Evolutionary conservation across 2,329 filamentous ascomycete species (phyloP).

Genomic region (Botryotinia globosa): DNA sequence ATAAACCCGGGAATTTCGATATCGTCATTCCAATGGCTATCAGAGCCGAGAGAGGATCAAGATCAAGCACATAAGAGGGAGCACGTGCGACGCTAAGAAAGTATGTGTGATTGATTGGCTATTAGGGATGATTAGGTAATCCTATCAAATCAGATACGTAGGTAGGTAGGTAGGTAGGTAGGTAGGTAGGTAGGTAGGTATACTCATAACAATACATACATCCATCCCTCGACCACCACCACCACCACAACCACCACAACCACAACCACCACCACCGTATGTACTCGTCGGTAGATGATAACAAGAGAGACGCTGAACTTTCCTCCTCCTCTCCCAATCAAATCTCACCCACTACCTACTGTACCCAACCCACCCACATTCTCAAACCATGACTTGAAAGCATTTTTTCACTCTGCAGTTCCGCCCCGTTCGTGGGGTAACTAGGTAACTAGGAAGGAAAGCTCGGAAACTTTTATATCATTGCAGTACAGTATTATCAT

Average conservation of each 20-base stretch:
- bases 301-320: not conserved
- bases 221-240: not conserved
- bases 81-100: slow-evolving; percentile 5
- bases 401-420: not conserved
- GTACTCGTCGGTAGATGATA: not conserved
- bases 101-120: not conserved
- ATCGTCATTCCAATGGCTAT: slow-evolving; percentile 9
- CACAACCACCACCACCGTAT: no score
- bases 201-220: not conserved
- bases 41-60: not conserved
- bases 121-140: not conserved
- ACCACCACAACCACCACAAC: not conserved
- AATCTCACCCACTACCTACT: no score
- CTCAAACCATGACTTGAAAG: not conserved
- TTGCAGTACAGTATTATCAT: not conserved
- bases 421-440: not conserved
- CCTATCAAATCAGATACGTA: no score
- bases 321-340: no score
- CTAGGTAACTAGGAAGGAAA: not conserved
- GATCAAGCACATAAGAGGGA: not conserved
- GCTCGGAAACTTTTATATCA: not conserved
- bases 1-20: not conserved
- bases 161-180: no score
- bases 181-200: no score
- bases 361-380: not conserved